Base-by-base conservation (phyloP, 2,329 filamentous ascomycete species). In the Claviceps capensis region DNA sequence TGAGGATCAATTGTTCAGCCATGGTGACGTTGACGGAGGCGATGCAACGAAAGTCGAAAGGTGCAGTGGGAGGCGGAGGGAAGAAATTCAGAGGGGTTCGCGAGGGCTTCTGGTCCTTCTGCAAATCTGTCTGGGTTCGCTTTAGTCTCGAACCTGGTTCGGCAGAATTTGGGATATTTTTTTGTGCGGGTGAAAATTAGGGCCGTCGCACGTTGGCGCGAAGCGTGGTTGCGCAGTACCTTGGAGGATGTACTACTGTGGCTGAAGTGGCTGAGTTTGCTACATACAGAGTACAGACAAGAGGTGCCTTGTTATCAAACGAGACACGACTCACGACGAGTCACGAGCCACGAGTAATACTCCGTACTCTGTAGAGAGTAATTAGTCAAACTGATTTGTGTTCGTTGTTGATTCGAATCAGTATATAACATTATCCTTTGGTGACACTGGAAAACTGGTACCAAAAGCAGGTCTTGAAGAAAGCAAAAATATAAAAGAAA, bases 1-100 rank as follows among this genome's bases (percentile, higher is more conserved):
- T 90, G 76, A 93, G 85, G 79, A 94, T 88, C 74, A 93, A 80
- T 82, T 91, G 86, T 82, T 93, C 87, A 80, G 86, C 84, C 87
- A 93, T 93, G 67, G 67, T 73, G 69, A 66, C 67, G 64, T 68
- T 70, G 67, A 67, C 69, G 63, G 62, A 65, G 65, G 67, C 66
- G 65, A 67, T 71, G 64, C 61, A 62, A 62, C 63, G 60, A 59
- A 57, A 49, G 50, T 55, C 53, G 58, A 54, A 54, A 54, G 54
- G 55, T 56, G 59, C 58, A 55, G 62, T 65, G 60, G 59, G 58
- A 63, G 61, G 67, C 45, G 69, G 64, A 60, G 40, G 59, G 64
- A 65, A 62, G 66, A 59, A 59, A 60, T 53, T 54, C 56, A 49
- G 60, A 60, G 61, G 58, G 59, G 50, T 50, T 47, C 53, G 50